phyloP scores from a whole-genome alignment of 2,329 filamentous ascomycete genomes.

The Tolypocladium paradoxum region DNA sequence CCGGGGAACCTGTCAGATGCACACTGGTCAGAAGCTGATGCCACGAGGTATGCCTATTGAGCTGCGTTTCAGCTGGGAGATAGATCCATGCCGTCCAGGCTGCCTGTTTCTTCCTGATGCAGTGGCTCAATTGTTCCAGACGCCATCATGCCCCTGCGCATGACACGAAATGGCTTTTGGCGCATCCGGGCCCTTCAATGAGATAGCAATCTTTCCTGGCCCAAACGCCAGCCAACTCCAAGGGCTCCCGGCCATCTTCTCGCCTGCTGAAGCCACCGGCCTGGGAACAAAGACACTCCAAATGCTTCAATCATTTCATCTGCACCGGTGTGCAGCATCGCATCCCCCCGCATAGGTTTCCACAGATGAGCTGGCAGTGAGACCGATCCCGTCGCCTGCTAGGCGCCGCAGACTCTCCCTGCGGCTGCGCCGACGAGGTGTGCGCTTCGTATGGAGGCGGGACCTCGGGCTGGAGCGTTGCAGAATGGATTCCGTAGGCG shows the following conservation, averaged over 20 bases:
- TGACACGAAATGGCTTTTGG: neutral
- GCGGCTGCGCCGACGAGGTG: conserved; percentile 5
- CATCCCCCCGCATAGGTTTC: conserved; percentile 37
- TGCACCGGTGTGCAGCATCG: conserved; percentile 31
- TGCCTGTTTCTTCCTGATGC: too few species aligned
- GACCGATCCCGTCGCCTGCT: conserved; percentile 12
- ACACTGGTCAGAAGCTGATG: too few species aligned
- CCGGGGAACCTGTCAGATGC: too few species aligned
- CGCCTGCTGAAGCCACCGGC: neutral
- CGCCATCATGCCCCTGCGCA: neutral
- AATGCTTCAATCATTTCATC: neutral
- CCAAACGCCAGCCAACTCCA: neutral
- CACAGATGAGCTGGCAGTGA: conserved; percentile 41
- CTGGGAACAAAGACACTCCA: too few species aligned
- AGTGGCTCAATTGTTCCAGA: too few species aligned
- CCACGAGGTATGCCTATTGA: too few species aligned
- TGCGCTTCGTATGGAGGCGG: conserved; percentile 1
- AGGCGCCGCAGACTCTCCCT: conserved; percentile 9
- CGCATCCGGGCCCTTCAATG: neutral
- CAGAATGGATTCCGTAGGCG: conserved; percentile 62
- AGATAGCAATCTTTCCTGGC: neutral
- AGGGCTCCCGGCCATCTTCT: neutral
- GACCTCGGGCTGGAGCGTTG: conserved; percentile 57
- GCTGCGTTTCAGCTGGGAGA: too few species aligned
- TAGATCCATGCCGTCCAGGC: too few species aligned